These are phyloP conservation scores for Coelastrella sp. DNA, from an alignment of 139 green algal species.

Conservation along the genomic window DNA sequence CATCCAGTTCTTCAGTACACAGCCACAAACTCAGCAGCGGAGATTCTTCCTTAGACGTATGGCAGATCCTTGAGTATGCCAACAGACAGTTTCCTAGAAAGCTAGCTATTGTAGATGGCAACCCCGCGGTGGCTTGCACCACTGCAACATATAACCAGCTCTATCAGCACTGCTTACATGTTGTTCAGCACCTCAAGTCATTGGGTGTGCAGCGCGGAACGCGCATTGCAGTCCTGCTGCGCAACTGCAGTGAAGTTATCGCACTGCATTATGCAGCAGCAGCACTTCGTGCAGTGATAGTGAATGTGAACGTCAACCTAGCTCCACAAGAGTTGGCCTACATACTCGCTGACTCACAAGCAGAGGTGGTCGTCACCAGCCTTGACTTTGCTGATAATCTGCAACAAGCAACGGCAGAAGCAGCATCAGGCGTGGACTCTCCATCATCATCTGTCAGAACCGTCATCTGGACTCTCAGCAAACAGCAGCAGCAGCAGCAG, in stretches of 20 bases:
- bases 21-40: no score
- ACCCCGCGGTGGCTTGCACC: not conserved
- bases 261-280: slow-evolving; percentile 84
- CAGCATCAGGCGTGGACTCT: not conserved
- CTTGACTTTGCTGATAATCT: slow-evolving; percentile 48
- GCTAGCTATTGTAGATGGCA: slow-evolving; percentile 67
- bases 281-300: slow-evolving; percentile 72
- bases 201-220: slow-evolving; percentile 54
- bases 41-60: slow-evolving; percentile 12
- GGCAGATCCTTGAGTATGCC: slow-evolving; percentile 43
- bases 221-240: slow-evolving; percentile 76
- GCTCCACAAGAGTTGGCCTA: slow-evolving; percentile 76
- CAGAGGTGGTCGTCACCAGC: slow-evolving; percentile 68
- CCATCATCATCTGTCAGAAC: not conserved
- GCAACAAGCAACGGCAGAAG: slow-evolving; percentile 28
- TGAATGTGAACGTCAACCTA: slow-evolving; percentile 88
- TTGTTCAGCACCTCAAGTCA: slow-evolving; percentile 51
- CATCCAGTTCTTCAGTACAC: no score
- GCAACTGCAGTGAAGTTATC: slow-evolving; percentile 76
- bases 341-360: slow-evolving; percentile 71
- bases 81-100: slow-evolving; percentile 46
- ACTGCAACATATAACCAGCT: slow-evolving; percentile 21
- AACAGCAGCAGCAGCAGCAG: slow-evolving; percentile 16
- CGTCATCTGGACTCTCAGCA: not conserved
- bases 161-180: slow-evolving; percentile 35